Conservation (phyloP, 352 stramenopile species). For the Salisapilia sapeloensis region DNA sequence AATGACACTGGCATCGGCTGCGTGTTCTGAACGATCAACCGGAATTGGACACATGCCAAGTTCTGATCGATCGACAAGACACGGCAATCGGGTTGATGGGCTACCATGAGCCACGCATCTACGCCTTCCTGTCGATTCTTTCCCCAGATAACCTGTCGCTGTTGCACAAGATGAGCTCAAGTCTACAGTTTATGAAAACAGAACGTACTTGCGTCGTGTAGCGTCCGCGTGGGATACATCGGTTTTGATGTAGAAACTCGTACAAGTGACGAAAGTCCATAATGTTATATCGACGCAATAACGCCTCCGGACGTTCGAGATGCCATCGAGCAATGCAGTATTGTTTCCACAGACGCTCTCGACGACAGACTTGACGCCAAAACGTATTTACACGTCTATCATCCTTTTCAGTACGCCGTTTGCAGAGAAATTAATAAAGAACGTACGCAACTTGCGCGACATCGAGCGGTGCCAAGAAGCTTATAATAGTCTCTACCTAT, state of each 20-base stretch:
- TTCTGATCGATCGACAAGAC: slow-evolving; percentile 9
- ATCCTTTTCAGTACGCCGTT: too few species aligned
- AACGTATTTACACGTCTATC: slow-evolving; percentile 34
- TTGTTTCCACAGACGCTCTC: slow-evolving; percentile 28
- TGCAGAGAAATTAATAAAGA: too few species aligned
- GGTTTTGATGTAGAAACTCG: slow-evolving; percentile 30
- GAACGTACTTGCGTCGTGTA: slow-evolving; percentile 37
- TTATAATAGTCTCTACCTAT: too few species aligned
- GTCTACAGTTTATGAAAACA: background rate
- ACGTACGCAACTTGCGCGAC: too few species aligned
- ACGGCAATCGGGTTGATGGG: slow-evolving; percentile 48
- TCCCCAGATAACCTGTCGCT: slow-evolving; percentile 52
- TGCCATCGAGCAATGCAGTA: slow-evolving; percentile 30
- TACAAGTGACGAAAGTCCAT: slow-evolving; percentile 40
- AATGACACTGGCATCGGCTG: slow-evolving; percentile 28
- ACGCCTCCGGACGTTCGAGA: slow-evolving; percentile 18
- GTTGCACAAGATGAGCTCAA: background rate
- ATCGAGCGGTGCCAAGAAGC: too few species aligned
- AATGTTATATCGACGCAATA: slow-evolving; percentile 24
- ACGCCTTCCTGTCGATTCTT: slow-evolving; percentile 39
- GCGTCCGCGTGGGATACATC: slow-evolving; percentile 34
- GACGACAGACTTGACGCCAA: slow-evolving; percentile 22
- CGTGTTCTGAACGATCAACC: slow-evolving; percentile 52
- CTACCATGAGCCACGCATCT: slow-evolving; percentile 57
- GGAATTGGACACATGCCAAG: slow-evolving; percentile 37